Percentiles rank a stretch among this genome's conserved stretches.
Conservation (phyloP, 2,329 filamentous ascomycete genomes). For the Dryadomyces sulphureus region DNA sequence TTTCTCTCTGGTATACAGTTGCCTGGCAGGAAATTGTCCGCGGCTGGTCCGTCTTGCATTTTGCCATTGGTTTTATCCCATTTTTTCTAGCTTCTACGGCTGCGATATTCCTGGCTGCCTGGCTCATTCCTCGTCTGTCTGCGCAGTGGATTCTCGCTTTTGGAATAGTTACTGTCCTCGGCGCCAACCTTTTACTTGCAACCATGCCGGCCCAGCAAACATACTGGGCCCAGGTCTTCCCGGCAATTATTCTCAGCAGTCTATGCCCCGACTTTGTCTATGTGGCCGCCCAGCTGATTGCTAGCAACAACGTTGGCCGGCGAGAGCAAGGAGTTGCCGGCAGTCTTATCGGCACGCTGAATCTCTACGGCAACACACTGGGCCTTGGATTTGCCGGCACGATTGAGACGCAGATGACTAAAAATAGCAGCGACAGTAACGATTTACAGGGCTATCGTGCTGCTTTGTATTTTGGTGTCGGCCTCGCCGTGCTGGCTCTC, state of each 20-base stretch:
- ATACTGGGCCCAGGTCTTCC: constrained; percentile 29
- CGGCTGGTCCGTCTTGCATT: constrained; percentile 22
- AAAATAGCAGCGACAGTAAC: constrained; percentile 4
- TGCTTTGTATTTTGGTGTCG: constrained; percentile 26
- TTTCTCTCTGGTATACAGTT: constrained; percentile 11
- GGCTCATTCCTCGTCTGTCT: constrained; percentile 28
- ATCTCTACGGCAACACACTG: constrained; percentile 18
- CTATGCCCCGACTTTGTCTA: constrained; percentile 34
- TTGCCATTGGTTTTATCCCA: constrained; percentile 23
- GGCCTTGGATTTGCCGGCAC: constrained; percentile 20
- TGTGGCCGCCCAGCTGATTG: constrained; percentile 35
- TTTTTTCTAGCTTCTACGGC: constrained; percentile 23
- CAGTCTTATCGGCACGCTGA: constrained; percentile 27
- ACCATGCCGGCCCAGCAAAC: constrained; percentile 29
- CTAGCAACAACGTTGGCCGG: constrained; percentile 32
- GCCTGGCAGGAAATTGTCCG: constrained; percentile 21
- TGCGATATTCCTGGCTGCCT: constrained; percentile 26
- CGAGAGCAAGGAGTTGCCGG: constrained; percentile 35
- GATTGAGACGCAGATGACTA: constrained; percentile 16
- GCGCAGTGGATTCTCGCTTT: constrained; percentile 33
- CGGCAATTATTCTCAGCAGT: constrained; percentile 17
- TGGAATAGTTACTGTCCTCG: constrained; percentile 19
- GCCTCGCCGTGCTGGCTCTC: constrained; percentile 18
- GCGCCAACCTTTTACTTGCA: constrained; percentile 21
- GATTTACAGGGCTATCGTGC: constrained; percentile 20